These are phyloP conservation scores for Pseudogymnoascus sp. DNA, from an alignment of 2,329 filamentous ascomycete species.

Conservation along the genomic window DNA sequence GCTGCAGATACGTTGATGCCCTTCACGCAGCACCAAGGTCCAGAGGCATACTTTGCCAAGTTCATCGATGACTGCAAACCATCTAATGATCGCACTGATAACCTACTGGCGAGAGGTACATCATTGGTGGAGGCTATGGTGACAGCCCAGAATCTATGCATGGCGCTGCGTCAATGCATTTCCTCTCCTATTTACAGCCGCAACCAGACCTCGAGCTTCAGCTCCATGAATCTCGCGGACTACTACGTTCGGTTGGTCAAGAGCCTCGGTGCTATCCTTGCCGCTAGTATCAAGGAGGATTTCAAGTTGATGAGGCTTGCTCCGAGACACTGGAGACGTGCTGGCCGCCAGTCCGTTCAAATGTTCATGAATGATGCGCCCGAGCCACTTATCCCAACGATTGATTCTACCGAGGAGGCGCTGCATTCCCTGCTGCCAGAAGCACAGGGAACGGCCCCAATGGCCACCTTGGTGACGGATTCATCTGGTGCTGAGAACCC, in stretches of 20 bases:
- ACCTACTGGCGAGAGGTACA: slow-evolving; percentile 57
- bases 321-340: slow-evolving; percentile 54
- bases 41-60: slow-evolving; percentile 60
- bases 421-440: slow-evolving; percentile 19
- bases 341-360: slow-evolving; percentile 11
- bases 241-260: slow-evolving; percentile 69
- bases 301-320: slow-evolving; percentile 66
- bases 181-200: slow-evolving; percentile 50
- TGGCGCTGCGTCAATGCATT: slow-evolving; percentile 68
- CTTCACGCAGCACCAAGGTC: slow-evolving; percentile 45
- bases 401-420: slow-evolving; percentile 24
- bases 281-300: slow-evolving; percentile 78
- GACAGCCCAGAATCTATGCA: slow-evolving; percentile 67
- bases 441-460: slow-evolving; percentile 12
- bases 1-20: slow-evolving; percentile 62
- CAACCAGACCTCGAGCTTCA: slow-evolving; percentile 54
- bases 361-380: neutral
- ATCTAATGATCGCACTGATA: slow-evolving; percentile 31
- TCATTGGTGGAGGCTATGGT: slow-evolving; percentile 70
- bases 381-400: neutral
- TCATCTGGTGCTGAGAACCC: slow-evolving; percentile 8
- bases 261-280: slow-evolving; percentile 68
- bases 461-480: neutral
- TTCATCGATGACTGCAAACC: slow-evolving; percentile 43
- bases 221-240: slow-evolving; percentile 74